Base-by-base conservation (phyloP, 2,329 filamentous ascomycete genomes). In the Epichloe scottii region DNA sequence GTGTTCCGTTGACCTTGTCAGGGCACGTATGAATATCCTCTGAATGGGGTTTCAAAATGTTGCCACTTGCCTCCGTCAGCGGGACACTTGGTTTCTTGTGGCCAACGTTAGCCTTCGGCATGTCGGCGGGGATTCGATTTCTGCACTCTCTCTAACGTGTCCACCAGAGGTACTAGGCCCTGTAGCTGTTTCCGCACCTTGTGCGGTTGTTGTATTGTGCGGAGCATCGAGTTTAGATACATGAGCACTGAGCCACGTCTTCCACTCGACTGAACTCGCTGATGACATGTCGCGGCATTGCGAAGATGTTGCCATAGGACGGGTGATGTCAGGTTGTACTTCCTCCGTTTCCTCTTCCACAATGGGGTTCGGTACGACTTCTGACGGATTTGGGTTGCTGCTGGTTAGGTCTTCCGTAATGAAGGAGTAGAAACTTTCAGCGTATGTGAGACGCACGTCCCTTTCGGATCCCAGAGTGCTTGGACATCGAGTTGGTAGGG, bases 221-320 rank as follows among this genome's bases (percentile, higher is more conserved):
- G 60, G 52, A 1, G 51, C 55, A 44, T 77, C 73, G 2, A 76
- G 59, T 51, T 72, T 74, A 0, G 72, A 72, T 8, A 75, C 69
- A 41, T 78, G 73, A 2, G 73, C 68, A 8, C 75, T 76, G 39
- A 79, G 69, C 72, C 71, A 76, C 0, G 65, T 71, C 60, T 78
- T 78, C 77, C 76, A 79, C 52, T 78, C 76, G 2, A 69, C 62
- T 2, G 75, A 78, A 51, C 74, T 75, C 5, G 66, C 65, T 1
- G 67, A 67, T 1, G 71, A 74, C 3, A 60, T 56, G 1, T 66
- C 62, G n/a, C 71, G 64, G 44, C 65, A 63, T 17, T 67, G 61
- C 3, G 23, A 35, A n/a, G 34, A 23, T 6, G 51, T 50, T 23
- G 26, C 43, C 7, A 23, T 12, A 12, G 17, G 11, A 41, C n/a